Percentiles rank a stretch among this genome's conserved stretches.
These are phyloP conservation scores for Oryza coarctata DNA, from an alignment of 176 grass and related monocot species.

Conservation along the genomic window DNA sequence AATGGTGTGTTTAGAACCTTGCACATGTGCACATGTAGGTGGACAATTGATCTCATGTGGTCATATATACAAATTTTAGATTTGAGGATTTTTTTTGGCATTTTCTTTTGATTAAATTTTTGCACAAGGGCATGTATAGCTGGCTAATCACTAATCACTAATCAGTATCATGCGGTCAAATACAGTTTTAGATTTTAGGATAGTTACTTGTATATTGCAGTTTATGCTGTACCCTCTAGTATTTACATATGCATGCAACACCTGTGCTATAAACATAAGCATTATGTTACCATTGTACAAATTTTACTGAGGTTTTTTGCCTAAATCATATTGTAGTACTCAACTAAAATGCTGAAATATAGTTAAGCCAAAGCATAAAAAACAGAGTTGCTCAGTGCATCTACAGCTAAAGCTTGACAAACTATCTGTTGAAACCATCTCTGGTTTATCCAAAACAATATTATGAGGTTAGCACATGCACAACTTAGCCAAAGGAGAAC, in stretches of 20 bases:
- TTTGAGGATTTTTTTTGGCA: neutral
- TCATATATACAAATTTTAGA: neutral
- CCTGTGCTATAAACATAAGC: neutral
- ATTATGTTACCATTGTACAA: constrained; percentile 11
- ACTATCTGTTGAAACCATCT: neutral
- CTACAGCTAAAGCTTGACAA: neutral
- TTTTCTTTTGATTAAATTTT: neutral
- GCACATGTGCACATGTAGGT: neutral
- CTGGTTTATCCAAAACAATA: neutral
- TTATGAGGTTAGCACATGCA: constrained; percentile 1
- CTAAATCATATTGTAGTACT: neutral
- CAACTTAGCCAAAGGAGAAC: neutral
- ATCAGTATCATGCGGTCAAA: neutral
- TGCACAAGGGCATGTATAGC: neutral
- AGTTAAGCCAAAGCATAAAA: constrained; percentile 6
- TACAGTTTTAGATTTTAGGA: neutral
- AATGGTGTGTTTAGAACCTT: neutral
- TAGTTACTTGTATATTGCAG: neutral
- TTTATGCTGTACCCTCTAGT: neutral
- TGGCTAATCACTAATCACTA: neutral
- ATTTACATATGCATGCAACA: neutral
- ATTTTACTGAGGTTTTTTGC: neutral
- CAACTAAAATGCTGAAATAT: neutral
- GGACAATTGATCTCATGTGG: neutral
- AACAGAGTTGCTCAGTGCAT: neutral